Base-by-base conservation (phyloP, 345 rosid species). In the Moricandia moricandioides region DNA sequence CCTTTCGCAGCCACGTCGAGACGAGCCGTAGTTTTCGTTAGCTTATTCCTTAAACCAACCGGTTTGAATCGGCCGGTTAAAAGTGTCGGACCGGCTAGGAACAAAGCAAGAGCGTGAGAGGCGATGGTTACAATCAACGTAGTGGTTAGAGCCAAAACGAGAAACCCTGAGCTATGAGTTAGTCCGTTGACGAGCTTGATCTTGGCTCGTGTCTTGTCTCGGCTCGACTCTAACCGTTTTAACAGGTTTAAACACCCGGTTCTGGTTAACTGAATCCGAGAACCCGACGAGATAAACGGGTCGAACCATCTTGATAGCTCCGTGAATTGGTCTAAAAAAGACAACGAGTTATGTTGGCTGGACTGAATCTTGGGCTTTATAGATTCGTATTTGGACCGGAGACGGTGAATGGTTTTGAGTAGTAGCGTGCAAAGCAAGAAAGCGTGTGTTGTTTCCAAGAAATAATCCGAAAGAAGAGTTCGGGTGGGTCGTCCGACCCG, bases 1-100 rank as follows among this genome's bases (percentile, higher is more conserved):
- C 98, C 98, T 29, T 89, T 93, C 0, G 96, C 96, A 13, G 96
- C 98, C 3, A 83, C 82, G 51, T 89, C 93, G 0, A 93, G 83
- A 60, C 84, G 88, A 75, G 84, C 80, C 34, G 78, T 71, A 8
- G 69, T 81, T 70, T 73, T 85, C 0, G 10, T 79, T 1, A 89
- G 72, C 82, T 74, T 83, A 62, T 67, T 81, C 4, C 75, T 75
- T 7, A 87, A 81, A 62, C 84, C 80, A 33, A 73, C 74, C 52
- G 80, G 61, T 78, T 83, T 73, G 9, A 83, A 21, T 2, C 87
- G 74, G 17, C 76, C 84, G 9, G 77, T 67, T n/a, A 83, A 14
- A 0, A 89, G 67, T 34, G 84, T 66, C 0, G 98, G 98, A 3
- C 86, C 82, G 17, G 93, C 88, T 67, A 91, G 85, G 17, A 91